Percentiles rank a stretch among this genome's conserved stretches.
phyloP scores from a whole-genome alignment of 192 early-diverging fungal genomes.

The Entomortierella chlamydospora region DNA sequence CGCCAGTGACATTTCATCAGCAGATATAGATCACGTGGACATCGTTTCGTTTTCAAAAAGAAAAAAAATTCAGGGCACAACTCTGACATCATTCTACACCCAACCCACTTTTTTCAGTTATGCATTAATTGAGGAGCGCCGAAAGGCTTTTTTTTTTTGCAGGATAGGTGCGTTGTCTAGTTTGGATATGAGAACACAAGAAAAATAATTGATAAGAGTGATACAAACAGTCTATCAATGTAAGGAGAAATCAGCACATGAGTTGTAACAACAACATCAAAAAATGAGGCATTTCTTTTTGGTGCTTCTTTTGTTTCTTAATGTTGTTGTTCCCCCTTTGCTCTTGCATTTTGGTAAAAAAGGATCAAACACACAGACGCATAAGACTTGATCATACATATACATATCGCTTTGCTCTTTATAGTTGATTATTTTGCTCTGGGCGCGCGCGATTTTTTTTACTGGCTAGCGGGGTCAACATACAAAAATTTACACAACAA shows the following conservation, averaged over 20 bases:
- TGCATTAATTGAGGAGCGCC: too few relatives aligned
- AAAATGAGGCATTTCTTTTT: slow-evolving; percentile 24
- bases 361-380: background rate
- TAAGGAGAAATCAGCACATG: slow-evolving; percentile 3
- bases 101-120: too few relatives aligned
- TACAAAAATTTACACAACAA: slow-evolving; percentile 2
- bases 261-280: slow-evolving; percentile 3
- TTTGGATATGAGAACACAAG: background rate
- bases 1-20: too few relatives aligned
- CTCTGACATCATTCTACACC: too few relatives aligned
- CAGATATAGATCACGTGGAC: too few relatives aligned
- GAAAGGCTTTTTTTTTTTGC: too few relatives aligned
- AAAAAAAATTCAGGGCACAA: too few relatives aligned
- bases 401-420: background rate
- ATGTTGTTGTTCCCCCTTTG: background rate
- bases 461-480: slow-evolving; percentile 36
- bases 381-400: slow-evolving; percentile 4
- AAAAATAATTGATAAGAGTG: slow-evolving; percentile 11
- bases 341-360: background rate
- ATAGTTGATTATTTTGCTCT: background rate
- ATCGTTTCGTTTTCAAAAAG: too few relatives aligned
- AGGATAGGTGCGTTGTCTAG: too few relatives aligned
- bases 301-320: slow-evolving; percentile 13
- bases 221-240: background rate
- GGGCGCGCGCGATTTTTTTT: slow-evolving; percentile 43